Conservation (phyloP, 1,284 basidiomycete genomes). For the Cutaneotrichosporon arboriforme region DNA sequence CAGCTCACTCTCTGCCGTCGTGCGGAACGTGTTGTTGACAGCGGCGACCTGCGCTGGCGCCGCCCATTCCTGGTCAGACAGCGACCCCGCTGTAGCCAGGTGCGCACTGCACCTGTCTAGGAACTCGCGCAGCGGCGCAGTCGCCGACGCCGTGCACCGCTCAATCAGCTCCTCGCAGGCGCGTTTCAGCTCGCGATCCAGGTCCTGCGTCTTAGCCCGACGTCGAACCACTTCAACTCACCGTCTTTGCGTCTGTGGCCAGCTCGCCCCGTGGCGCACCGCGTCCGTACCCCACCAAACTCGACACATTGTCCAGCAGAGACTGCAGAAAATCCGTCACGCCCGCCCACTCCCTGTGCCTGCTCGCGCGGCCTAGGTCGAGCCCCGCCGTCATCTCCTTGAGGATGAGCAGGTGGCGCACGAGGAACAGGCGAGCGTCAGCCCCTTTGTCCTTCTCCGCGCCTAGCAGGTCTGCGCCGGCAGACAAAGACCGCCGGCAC, state of each 20-base stretch:
- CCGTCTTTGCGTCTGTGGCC: conserved; percentile 51
- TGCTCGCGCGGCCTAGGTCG: conserved; percentile 55
- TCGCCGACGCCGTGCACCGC: conserved; percentile 54
- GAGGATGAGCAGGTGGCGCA: conserved; percentile 80
- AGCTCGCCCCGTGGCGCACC: conserved; percentile 21
- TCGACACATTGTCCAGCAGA: conserved; percentile 63
- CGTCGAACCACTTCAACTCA: background rate
- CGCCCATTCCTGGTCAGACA: conserved; percentile 54
- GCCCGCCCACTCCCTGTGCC: conserved; percentile 47
- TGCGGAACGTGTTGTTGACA: conserved; percentile 56
- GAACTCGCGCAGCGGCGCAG: conserved; percentile 58
- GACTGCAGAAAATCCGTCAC: conserved; percentile 63
- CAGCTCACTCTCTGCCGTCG: conserved; percentile 53
- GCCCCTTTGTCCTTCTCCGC: conserved; percentile 52
- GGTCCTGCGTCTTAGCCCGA: conserved; percentile 47
- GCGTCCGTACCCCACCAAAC: conserved; percentile 55
- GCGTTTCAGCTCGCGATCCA: conserved; percentile 73
- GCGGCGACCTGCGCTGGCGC: conserved; percentile 46
- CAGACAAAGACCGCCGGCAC: conserved; percentile 69
- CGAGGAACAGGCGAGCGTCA: conserved; percentile 75
- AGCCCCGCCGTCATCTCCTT: conserved; percentile 79
- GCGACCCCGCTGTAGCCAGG: conserved; percentile 32
- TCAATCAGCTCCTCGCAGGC: conserved; percentile 76
- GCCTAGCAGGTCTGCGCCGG: conserved; percentile 62
- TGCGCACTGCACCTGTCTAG: conserved; percentile 52